These are phyloP conservation scores for Backusella parvicylindrica DNA, from an alignment of 192 early-diverging fungal genomes.

Conservation along the genomic window DNA sequence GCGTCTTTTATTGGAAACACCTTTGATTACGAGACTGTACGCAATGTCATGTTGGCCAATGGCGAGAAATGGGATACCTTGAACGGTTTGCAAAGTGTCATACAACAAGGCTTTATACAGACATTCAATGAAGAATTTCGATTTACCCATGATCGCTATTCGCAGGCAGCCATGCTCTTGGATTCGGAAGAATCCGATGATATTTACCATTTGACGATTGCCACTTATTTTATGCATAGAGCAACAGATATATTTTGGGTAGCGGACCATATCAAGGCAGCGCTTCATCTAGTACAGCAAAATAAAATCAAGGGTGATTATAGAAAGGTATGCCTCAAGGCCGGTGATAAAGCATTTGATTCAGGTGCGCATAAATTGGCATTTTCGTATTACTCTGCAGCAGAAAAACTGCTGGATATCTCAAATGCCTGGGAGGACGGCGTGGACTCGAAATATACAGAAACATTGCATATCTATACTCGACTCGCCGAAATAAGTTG, in stretches of 20 bases:
- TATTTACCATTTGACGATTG: conserved; percentile 27
- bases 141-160: conserved; percentile 32
- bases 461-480: conserved; percentile 29
- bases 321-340: conserved; percentile 12
- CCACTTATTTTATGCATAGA: conserved; percentile 16
- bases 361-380: conserved; percentile 27
- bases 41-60: conserved; percentile 20
- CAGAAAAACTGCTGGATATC: conserved; percentile 9
- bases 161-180: conserved; percentile 25
- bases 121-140: conserved; percentile 26
- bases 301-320: conserved; percentile 18
- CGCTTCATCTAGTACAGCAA: conserved; percentile 16
- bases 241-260: conserved; percentile 27
- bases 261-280: conserved; percentile 29
- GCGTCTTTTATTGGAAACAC: conserved; percentile 33
- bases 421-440: conserved; percentile 24
- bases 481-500: conserved; percentile 26
- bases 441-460: conserved; percentile 19
- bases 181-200: neutral
- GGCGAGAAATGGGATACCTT: conserved; percentile 6
- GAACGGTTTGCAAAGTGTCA: conserved; percentile 24
- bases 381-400: conserved; percentile 21
- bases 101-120: conserved; percentile 31
- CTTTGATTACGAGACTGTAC: conserved; percentile 26
- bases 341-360: conserved; percentile 25